Evolutionary conservation across 192 early-diverging fungal genomes (phyloP).

Genomic region (Coemansia sp.): DNA sequence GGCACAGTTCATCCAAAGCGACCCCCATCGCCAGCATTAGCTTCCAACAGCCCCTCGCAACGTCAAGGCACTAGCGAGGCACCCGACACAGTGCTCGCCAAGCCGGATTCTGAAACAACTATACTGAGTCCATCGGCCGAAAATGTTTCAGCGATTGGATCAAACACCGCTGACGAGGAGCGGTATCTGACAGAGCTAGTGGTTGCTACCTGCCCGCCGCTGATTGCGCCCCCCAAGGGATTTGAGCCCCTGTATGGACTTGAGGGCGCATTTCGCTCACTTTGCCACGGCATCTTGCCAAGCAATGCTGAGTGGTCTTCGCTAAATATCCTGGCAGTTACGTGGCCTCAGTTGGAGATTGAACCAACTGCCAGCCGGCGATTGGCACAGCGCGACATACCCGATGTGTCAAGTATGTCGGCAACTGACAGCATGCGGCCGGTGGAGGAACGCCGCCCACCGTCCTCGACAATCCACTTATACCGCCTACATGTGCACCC

Average conservation of each 20-base stretch:
- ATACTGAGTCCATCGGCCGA: neutral
- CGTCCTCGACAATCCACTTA: constrained; percentile 45
- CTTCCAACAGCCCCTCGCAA: neutral
- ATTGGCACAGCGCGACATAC: constrained; percentile 44
- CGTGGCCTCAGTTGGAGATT: constrained; percentile 50
- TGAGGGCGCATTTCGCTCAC: constrained; percentile 39
- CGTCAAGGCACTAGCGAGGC: neutral
- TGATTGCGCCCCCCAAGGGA: constrained; percentile 22
- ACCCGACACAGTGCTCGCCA: neutral
- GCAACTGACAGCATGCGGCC: constrained; percentile 32
- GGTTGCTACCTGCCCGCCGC: constrained; percentile 26
- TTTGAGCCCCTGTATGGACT: constrained; percentile 35
- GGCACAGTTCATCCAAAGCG: neutral
- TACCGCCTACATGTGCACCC: constrained; percentile 47
- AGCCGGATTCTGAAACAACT: neutral
- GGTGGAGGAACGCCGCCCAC: constrained; percentile 31
- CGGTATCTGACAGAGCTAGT: constrained; percentile 40
- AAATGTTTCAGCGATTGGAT: neutral
- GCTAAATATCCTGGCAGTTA: constrained; percentile 46
- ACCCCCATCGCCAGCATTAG: neutral
- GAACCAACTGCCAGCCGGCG: constrained; percentile 22
- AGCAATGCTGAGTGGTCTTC: constrained; percentile 54
- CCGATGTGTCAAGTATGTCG: constrained; percentile 40
- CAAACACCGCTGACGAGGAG: constrained; percentile 14
- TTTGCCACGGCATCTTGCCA: constrained; percentile 43